phyloP scores from a whole-genome alignment of 2,329 filamentous ascomycete genomes.

The Microsporum canis region DNA sequence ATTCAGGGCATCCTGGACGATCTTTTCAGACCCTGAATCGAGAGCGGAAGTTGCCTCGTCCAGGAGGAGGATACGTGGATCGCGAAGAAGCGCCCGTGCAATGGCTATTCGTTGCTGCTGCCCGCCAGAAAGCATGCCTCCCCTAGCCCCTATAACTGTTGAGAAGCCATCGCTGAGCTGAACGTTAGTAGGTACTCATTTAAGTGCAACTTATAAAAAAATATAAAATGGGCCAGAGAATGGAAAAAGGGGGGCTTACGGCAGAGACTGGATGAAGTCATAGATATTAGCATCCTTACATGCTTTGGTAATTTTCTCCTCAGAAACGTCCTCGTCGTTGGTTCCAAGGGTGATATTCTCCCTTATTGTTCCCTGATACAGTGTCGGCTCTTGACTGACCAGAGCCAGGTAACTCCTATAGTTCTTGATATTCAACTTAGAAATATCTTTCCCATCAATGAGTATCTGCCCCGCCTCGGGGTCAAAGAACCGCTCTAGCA shows the following conservation, averaged over 20 bases:
- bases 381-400: constrained; percentile 83
- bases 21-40: neutral
- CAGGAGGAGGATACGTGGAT: neutral
- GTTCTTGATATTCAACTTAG: constrained; percentile 65
- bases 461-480: constrained; percentile 66
- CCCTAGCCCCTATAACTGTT: neutral
- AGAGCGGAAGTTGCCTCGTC: neutral
- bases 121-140: neutral
- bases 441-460: constrained; percentile 77
- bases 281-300: constrained; percentile 88
- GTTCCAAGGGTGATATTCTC: constrained; percentile 82
- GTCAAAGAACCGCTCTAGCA: constrained; percentile 92
- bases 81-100: neutral
- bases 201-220: neutral
- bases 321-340: constrained; percentile 53
- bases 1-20: neutral
- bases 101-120: neutral
- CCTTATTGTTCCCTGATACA: constrained; percentile 82
- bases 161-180: neutral
- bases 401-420: constrained; percentile 76
- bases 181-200: neutral
- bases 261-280: constrained; percentile 71
- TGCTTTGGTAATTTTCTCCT: constrained; percentile 61
- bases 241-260: constrained; percentile 35
- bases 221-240: too few species aligned